Evolutionary conservation across 371 early-diverging fungal species (phyloP).

Genomic region (Apophysomyces variabilis): DNA sequence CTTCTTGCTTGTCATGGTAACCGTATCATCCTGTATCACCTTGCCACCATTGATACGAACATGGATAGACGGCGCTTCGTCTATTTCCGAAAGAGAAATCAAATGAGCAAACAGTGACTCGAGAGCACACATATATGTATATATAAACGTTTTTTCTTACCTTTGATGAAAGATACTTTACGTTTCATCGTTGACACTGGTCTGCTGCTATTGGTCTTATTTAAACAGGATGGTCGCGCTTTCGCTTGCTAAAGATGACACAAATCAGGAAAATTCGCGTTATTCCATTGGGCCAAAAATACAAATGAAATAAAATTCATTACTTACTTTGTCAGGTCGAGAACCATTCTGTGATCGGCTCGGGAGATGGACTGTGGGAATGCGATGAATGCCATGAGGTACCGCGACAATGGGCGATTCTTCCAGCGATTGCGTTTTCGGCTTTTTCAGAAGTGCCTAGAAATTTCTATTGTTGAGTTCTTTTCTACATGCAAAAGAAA

Average conservation of each 20-base stretch:
- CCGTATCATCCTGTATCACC: conserved; percentile 20
- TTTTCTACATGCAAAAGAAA: no score
- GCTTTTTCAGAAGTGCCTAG: not conserved
- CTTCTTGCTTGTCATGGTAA: conserved; percentile 18
- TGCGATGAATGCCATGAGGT: conserved; percentile 7
- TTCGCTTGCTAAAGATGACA: not conserved
- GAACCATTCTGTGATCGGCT: not conserved
- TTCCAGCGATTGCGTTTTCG: conserved; percentile 4
- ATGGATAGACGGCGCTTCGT: conserved; percentile 23
- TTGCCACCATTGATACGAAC: conserved; percentile 26
- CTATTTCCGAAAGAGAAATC: not conserved
- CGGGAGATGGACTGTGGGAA: conserved; percentile 10
- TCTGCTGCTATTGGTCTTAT: not conserved
- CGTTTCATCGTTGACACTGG: not conserved
- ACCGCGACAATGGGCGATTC: not conserved
- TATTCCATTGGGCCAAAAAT: no score
- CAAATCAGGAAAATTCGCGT: not conserved
- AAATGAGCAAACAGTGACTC: no score
- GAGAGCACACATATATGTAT: no score
- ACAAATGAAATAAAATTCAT: no score
- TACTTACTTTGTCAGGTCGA: conserved; percentile 2
- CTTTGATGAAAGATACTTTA: conserved; percentile 2
- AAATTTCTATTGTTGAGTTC: not conserved
- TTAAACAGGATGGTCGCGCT: not conserved
- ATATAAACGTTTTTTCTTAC: not conserved